Conservation (phyloP, 345 rosid species). For the Geranium rotundifolium region DNA sequence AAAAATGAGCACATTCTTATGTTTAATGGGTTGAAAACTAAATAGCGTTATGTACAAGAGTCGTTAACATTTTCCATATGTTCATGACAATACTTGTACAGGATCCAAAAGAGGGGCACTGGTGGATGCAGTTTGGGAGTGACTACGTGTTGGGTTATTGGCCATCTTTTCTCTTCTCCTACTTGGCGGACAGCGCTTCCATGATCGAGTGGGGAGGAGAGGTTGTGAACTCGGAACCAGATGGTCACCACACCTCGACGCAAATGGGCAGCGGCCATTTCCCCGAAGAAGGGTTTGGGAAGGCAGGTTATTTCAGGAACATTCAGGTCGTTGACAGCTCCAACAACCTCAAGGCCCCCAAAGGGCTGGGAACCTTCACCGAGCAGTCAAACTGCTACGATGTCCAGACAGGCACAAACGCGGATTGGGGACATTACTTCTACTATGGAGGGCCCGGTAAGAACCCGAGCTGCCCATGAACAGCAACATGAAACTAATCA, state of each 20-base stretch:
- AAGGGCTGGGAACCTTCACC: slow-evolving; percentile 30
- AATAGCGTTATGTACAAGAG: too few relatives aligned
- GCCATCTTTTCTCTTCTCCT: slow-evolving; percentile 45
- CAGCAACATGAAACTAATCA: not conserved
- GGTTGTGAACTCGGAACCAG: slow-evolving; percentile 32
- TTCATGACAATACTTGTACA: slow-evolving; percentile 5
- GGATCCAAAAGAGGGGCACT: slow-evolving; percentile 48
- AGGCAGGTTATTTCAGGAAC: slow-evolving; percentile 39
- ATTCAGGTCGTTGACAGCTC: slow-evolving; percentile 38
- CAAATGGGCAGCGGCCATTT: slow-evolving; percentile 49
- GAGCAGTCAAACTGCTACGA: slow-evolving; percentile 41
- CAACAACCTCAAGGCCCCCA: slow-evolving; percentile 42
- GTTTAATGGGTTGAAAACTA: too few relatives aligned
- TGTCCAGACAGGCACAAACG: slow-evolving; percentile 32
- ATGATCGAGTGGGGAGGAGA: slow-evolving; percentile 56
- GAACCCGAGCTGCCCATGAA: slow-evolving; percentile 32
- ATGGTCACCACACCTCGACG: slow-evolving; percentile 39
- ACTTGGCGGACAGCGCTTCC: slow-evolving; percentile 40
- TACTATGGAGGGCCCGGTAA: slow-evolving; percentile 47
- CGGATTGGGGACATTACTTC: slow-evolving; percentile 44
- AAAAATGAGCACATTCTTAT: too few relatives aligned
- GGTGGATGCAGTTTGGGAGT: slow-evolving; percentile 51
- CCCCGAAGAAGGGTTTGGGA: slow-evolving; percentile 46
- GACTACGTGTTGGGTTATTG: slow-evolving; percentile 37
- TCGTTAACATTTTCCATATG: too few relatives aligned